These are phyloP conservation scores for Barbatosphaeria neglecta DNA, from an alignment of 495 filamentous ascomycete genomes.

Conservation along the genomic window DNA sequence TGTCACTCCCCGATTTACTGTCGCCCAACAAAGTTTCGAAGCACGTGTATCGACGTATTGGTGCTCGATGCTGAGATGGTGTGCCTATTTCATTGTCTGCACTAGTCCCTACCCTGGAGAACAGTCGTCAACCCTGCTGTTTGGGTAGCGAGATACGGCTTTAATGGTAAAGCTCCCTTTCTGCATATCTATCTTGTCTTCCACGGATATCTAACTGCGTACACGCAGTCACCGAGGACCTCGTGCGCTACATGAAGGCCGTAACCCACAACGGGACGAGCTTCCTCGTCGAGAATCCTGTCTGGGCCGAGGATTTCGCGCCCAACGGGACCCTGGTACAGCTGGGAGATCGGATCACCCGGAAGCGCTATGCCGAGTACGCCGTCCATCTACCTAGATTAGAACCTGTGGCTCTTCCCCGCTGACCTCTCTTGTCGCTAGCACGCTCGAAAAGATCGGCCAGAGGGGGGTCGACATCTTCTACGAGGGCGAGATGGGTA, in stretches of 20 bases:
- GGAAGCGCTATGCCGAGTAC: slow-evolving; percentile 61
- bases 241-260: slow-evolving; percentile 53
- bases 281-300: slow-evolving; percentile 60
- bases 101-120: slow-evolving; percentile 17
- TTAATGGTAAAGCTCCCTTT: slow-evolving; percentile 23
- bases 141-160: slow-evolving; percentile 63
- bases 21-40: not conserved
- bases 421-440: not conserved
- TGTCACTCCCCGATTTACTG: not conserved
- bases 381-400: not conserved
- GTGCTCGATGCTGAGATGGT: no score
- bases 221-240: slow-evolving; percentile 48
- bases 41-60: no score
- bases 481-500: slow-evolving; percentile 52
- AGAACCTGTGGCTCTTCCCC: not conserved
- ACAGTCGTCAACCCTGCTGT: slow-evolving; percentile 60
- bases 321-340: slow-evolving; percentile 53
- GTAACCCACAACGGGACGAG: slow-evolving; percentile 14
- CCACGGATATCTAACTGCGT: slow-evolving; percentile 1
- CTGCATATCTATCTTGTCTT: not conserved
- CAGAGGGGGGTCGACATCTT: slow-evolving; percentile 58
- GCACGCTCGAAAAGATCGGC: slow-evolving; percentile 64
- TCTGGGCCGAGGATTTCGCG: slow-evolving; percentile 80
- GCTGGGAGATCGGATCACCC: slow-evolving; percentile 64
- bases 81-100: not conserved